Conservation (phyloP, 2,329 filamentous ascomycete genomes). For the Leptoxyphium fumago region DNA sequence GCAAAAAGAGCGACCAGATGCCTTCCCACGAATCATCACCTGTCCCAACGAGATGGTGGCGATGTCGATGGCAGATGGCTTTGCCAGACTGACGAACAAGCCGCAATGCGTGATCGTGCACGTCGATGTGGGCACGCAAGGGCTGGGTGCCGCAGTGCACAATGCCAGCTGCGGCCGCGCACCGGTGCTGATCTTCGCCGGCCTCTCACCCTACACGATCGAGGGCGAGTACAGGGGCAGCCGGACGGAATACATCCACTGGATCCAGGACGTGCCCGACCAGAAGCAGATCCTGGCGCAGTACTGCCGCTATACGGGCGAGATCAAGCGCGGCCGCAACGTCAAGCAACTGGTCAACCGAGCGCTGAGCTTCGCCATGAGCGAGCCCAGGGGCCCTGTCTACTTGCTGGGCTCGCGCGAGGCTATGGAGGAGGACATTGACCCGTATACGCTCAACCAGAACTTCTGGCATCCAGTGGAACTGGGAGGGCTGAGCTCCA, state of each 20-base stretch:
- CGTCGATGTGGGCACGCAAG: conserved; percentile 71
- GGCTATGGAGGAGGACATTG: conserved; percentile 72
- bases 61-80: conserved; percentile 72
- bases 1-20: conserved; percentile 47
- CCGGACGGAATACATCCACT: conserved; percentile 75
- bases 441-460: conserved; percentile 55
- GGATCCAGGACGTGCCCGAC: conserved; percentile 72
- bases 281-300: conserved; percentile 68
- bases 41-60: conserved; percentile 81
- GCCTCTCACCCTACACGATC: conserved; percentile 59
- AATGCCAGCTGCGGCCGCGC: conserved; percentile 62
- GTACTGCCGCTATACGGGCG: conserved; percentile 71
- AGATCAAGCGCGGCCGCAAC: conserved; percentile 73
- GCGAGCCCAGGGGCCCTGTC: conserved; percentile 63
- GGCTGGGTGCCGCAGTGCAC: conserved; percentile 62
- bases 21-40: conserved; percentile 61
- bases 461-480: conserved; percentile 56
- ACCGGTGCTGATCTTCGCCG: conserved; percentile 65
- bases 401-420: conserved; percentile 68
- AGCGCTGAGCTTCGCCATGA: conserved; percentile 66
- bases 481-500: conserved; percentile 44
- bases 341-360: conserved; percentile 83
- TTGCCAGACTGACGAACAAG: conserved; percentile 55
- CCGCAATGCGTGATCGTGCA: conserved; percentile 68
- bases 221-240: conserved; percentile 64